These are phyloP conservation scores for Apodospora peruviana DNA, from an alignment of 495 filamentous ascomycete species.

Conservation along the genomic window DNA sequence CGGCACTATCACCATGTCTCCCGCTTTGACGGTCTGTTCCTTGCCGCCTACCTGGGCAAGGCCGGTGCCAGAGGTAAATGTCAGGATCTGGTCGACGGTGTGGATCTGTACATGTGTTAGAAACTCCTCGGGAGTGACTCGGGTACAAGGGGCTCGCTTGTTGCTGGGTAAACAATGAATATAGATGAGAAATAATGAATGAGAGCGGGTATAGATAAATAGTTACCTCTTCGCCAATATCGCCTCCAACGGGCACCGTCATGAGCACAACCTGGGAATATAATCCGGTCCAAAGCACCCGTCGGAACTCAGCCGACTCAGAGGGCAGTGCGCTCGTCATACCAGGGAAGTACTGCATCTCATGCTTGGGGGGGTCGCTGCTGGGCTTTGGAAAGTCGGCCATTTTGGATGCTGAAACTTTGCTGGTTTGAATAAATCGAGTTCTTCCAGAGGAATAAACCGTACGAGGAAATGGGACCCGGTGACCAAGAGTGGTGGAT, in stretches of 20 bases:
- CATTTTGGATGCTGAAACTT: too few relatives aligned
- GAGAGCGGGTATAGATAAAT: neutral
- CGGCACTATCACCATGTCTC: conserved; percentile 58
- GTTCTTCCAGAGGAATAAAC: too few relatives aligned
- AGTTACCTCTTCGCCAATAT: conserved; percentile 59
- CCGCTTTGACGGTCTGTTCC: conserved; percentile 52
- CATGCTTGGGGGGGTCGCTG: conserved; percentile 41
- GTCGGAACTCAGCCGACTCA: conserved; percentile 51
- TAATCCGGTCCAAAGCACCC: conserved; percentile 55
- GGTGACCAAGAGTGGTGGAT: too few relatives aligned
- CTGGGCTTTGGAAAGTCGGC: conserved; percentile 16
- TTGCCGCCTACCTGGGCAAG: conserved; percentile 54
- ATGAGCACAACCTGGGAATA: conserved; percentile 60
- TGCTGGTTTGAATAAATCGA: too few relatives aligned
- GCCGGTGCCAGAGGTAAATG: conserved; percentile 54
- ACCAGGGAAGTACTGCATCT: conserved; percentile 54
- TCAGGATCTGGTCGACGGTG: conserved; percentile 59
- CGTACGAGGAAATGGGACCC: too few relatives aligned
- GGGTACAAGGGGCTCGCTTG: neutral
- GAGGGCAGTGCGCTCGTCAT: conserved; percentile 47
- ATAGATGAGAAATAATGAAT: neutral
- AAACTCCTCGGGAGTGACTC: too few relatives aligned
- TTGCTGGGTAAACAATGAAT: conserved; percentile 20
- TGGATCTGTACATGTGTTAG: conserved; percentile 24
- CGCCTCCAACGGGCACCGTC: conserved; percentile 57